Base-by-base conservation (phyloP, 441 rosid species). In the Brassica balearica region DNA sequence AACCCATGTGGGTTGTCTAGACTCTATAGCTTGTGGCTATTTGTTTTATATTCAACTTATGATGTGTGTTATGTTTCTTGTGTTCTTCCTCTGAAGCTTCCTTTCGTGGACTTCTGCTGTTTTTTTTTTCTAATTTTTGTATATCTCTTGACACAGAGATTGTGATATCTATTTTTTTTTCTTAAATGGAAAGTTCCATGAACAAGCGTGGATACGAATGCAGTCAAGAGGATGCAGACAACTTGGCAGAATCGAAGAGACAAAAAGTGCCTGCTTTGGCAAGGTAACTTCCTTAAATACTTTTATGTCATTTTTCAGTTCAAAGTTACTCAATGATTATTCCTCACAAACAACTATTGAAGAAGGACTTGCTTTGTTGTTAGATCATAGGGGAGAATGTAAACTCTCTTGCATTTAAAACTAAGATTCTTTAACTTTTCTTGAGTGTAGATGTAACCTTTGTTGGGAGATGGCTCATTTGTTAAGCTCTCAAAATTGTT, bases 261-360 rank as follows among this genome's bases (percentile, higher is more conserved):
- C 85, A 89, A 63, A 95, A 88, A 79, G 38, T 91, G 76, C 97
- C 97, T 22, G 92, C 93, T 81, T 90, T 95, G 77, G 97, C 96
- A 65, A 90, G 98, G 99, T 95, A 80, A 72, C 83, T 71, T 69
- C 68, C 63, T 81, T 63, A 0, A 65, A 4, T 25, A 8, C 60
- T 0, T 22, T 6, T 72, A 43, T 72, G 22, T 72, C 69, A 1
- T 14, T 72, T 48, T 22, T 46, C 53, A 41, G 0, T 71, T 65
- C 43, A 43, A 65, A 25, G 66, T 77, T 65, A 27, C 65, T 15
- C 7, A 69, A 41, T 25, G 61, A 23, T 65, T 77, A 56, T 55
- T 11, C 51, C 4, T 59, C 29, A 59, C 12, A 65, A 43, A 58
- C 15, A 65, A 29, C 73, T 67, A 23, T 61, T 68, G 69, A 68